A percentile compares a stretch with the other conserved stretches of the same genome.
phyloP scores from a whole-genome alignment of 1,284 basidiomycete genomes.

The Ceratobasidium sp. region DNA sequence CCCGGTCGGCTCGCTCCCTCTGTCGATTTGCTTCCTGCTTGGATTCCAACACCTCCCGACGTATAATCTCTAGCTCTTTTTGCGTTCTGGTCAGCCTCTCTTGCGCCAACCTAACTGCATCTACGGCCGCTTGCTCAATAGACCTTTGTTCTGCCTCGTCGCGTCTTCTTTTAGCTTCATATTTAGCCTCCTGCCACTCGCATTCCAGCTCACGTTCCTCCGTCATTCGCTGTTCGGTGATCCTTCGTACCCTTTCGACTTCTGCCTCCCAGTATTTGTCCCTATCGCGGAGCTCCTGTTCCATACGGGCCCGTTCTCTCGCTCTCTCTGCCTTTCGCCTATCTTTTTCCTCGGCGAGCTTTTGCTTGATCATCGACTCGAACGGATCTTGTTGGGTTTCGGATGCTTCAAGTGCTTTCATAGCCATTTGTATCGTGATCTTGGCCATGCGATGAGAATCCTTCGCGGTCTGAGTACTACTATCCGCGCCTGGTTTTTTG shows the following conservation, averaged over 20 bases:
- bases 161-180: background rate
- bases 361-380: conserved; percentile 7
- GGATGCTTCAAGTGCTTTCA: conserved; percentile 8
- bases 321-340: background rate
- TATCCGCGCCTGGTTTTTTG: background rate
- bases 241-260: background rate
- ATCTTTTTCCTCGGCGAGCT: conserved; percentile 14
- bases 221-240: background rate
- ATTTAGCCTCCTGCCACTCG: conserved; percentile 16
- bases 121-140: background rate
- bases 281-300: conserved; percentile 1
- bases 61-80: background rate
- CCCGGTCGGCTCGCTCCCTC: background rate
- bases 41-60: conserved; percentile 3
- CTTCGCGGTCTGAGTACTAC: background rate
- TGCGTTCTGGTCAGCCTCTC: background rate
- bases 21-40: background rate
- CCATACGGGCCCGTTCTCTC: background rate
- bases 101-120: background rate
- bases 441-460: conserved; percentile 16
- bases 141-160: background rate
- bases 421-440: conserved; percentile 30
- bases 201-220: conserved; percentile 25
- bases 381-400: background rate
- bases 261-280: conserved; percentile 10